These are phyloP conservation scores for Annulohypoxylon moriforme DNA, from an alignment of 495 filamentous ascomycete species.

Conservation along the genomic window DNA sequence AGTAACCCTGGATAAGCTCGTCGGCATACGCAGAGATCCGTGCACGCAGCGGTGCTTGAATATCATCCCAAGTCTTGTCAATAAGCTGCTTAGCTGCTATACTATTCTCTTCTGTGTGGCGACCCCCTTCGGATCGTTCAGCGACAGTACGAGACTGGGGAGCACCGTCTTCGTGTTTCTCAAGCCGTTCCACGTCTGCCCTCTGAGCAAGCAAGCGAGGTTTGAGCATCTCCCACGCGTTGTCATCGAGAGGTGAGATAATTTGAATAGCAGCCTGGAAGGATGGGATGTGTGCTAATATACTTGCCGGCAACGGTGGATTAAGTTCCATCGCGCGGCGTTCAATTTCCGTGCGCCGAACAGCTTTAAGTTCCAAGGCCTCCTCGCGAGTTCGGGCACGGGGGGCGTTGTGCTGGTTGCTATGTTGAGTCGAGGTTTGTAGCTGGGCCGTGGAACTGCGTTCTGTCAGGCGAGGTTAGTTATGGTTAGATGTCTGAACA, in stretches of 20 bases:
- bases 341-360: slow-evolving; percentile 73
- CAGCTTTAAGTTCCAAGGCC: slow-evolving; percentile 65
- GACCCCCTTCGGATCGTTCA: slow-evolving; percentile 20
- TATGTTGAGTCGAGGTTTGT: neutral
- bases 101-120: slow-evolving; percentile 42
- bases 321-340: slow-evolving; percentile 68
- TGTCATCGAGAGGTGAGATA: slow-evolving; percentile 69
- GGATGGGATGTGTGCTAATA: slow-evolving; percentile 73
- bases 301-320: slow-evolving; percentile 67
- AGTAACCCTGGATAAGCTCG: slow-evolving; percentile 68
- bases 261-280: slow-evolving; percentile 78
- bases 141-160: slow-evolving; percentile 18
- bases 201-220: slow-evolving; percentile 73
- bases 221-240: slow-evolving; percentile 71
- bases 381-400: slow-evolving; percentile 59
- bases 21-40: slow-evolving; percentile 70
- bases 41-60: slow-evolving; percentile 70
- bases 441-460: neutral
- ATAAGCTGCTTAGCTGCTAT: slow-evolving; percentile 66
- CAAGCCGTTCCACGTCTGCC: slow-evolving; percentile 65
- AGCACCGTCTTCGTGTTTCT: slow-evolving; percentile 57
- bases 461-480: slow-evolving; percentile 11
- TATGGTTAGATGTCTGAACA: neutral
- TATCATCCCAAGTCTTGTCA: slow-evolving; percentile 74
- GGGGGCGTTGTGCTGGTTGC: slow-evolving; percentile 9